Evolutionary conservation across 176 grass and related monocot genomes (phyloP), one percentile per base, ranked within the genome.

Genomic region (Musa beccarii): DNA sequence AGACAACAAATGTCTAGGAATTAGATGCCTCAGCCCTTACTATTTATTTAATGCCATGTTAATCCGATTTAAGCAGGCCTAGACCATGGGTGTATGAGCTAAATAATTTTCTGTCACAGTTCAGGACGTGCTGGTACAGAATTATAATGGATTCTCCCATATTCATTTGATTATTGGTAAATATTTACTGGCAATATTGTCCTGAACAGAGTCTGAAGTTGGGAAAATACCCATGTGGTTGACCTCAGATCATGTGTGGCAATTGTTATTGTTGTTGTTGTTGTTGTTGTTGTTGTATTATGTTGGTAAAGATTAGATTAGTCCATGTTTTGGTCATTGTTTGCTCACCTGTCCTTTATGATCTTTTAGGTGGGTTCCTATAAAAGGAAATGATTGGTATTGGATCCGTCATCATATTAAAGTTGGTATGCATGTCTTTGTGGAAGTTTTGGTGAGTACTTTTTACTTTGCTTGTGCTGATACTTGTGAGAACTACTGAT

Each of bases 331-430:
- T 19, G 43, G 11, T 22, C 29, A 74, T 19, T 74, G 68, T 29
- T 56, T 29, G 2, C 75, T 34, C 74, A 73, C 23, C 22, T 75
- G 63, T 22, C 13, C 21, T 78, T 21, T 68, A 29, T 53, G 29
- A 55, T 55, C 72, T 28, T 85, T 77, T 83, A 97, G 94, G 80
- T 97, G 94, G 94, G 88, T 93, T 24, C 90, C 94, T 1, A 97
- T 97, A 85, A 93, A 91, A 81, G 87, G 90, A 87, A 97, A 97
- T 57, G 94, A 97, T 85, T 97, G 90, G 94, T 97, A 93, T 78
- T 97, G 94, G 94, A 86, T 97, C 71, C 94, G 94, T 63, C 94
- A 97, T 88, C 94, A 97, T 66, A 89, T 97, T 77, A 90, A 84
- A 85, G 85, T 92, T 80, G 94, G 94, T 77, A 93, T 97, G 94